Base-by-base conservation (phyloP, 2,329 filamentous ascomycete genomes). In the Ascochyta pisi region DNA sequence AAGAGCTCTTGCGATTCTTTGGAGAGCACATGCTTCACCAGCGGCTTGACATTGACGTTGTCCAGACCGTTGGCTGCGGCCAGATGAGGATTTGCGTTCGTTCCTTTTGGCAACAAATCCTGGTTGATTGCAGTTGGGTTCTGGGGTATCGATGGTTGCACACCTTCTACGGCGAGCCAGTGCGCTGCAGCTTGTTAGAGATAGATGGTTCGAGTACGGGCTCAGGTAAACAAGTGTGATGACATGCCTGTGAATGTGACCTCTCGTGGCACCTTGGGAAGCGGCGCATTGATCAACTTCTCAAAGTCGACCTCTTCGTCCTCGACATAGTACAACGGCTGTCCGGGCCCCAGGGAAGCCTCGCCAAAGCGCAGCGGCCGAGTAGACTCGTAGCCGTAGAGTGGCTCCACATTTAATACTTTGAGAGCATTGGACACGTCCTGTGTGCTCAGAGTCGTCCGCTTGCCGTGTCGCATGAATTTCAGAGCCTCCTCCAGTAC, bases 261-360 rank as follows among this genome's bases (percentile, higher is more conserved):
- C 76, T 99, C 95, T 45, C 94, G 84, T 31, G 95, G 95, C 27
- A 99, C 93, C 76, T 96, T 97, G 24, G 95, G 95, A 64, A 99
- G 78, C 4, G 95, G 91, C 62, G 92, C 92, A 78, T 99, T 99
- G 74, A 99, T 97, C 64, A 99, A 82, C 81, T 98, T 98, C 80
- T 99, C 95, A 73, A 99, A 98, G 77, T 99, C 95, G 50, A 98
- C 89, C 80, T 99, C 95, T 73, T 99, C 95, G 74, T 99, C 95
- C 72, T 99, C 95, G 34, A 99, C 90, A 74, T 99, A 99, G 77
- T 94, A 99, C 22, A 99, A 81, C 49, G 94, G 92, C 77, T 99
- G 95, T 9, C 94, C 93, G 13, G 93, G 92, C 0, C 95, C 95
- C 58, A 99, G 81, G 54, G 91, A 96, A 3, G 95, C 95, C 77